Percentiles rank a stretch among this genome's conserved stretches.
Evolutionary conservation across 805 yeast species (phyloP).

Genomic region (Zygosaccharomyces siamensis): DNA sequence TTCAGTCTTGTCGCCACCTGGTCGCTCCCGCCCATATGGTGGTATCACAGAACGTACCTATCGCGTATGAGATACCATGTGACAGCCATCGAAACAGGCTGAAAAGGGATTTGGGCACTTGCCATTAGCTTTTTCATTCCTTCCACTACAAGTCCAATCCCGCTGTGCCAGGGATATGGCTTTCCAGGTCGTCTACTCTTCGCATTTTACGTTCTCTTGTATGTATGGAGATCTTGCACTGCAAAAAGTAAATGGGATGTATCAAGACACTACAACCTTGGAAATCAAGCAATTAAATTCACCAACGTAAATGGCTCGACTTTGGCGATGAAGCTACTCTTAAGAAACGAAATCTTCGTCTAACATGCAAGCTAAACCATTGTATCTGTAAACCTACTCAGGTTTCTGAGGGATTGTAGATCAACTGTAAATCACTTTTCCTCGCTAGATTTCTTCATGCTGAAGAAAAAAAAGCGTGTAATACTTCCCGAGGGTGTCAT

Average conservation of each 20-base stretch:
- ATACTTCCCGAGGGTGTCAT: too few species aligned
- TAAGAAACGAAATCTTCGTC: slow-evolving; percentile 1
- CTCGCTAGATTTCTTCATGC: background rate
- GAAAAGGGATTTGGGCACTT: slow-evolving; percentile 67
- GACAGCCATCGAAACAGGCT: slow-evolving; percentile 54
- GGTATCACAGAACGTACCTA: slow-evolving; percentile 64
- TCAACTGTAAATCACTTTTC: background rate
- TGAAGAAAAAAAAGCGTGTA: background rate
- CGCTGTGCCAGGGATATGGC: slow-evolving; percentile 65
- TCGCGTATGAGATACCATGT: slow-evolving; percentile 60
- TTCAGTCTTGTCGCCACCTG: slow-evolving; percentile 72
- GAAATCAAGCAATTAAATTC: slow-evolving; percentile 47
- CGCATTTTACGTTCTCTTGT: slow-evolving; percentile 59
- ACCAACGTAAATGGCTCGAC: slow-evolving; percentile 22
- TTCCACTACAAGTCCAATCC: slow-evolving; percentile 55
- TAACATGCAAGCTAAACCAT: background rate
- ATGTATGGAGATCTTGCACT: slow-evolving; percentile 73
- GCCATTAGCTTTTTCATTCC: slow-evolving; percentile 68
- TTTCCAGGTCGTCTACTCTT: slow-evolving; percentile 53
- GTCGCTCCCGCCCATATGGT: slow-evolving; percentile 68
- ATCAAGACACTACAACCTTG: slow-evolving; percentile 39
- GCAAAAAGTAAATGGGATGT: slow-evolving; percentile 72
- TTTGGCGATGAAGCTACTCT: slow-evolving; percentile 15
- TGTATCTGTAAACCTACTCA: background rate
- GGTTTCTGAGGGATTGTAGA: background rate